Conservation (phyloP, 176 grass and related monocot species). For the Aegilops sharonensis region DNA sequence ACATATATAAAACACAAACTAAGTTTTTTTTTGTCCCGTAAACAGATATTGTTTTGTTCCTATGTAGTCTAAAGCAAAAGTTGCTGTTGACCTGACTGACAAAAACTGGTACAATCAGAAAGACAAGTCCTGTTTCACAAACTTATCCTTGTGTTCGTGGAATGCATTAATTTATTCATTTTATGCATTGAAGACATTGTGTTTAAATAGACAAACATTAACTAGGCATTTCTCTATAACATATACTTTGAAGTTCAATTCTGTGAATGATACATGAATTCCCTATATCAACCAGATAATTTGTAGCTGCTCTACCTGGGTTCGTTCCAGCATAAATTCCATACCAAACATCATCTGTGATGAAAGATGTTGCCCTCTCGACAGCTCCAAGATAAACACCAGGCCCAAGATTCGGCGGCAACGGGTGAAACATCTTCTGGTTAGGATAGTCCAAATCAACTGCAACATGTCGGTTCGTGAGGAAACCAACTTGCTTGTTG, state of each 20-base stretch:
- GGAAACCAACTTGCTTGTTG: slow-evolving; percentile 96
- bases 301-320: slow-evolving; percentile 70
- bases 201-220: background rate
- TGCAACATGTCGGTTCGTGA: slow-evolving; percentile 91
- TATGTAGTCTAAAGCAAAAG: background rate
- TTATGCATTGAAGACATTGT: background rate
- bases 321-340: slow-evolving; percentile 97
- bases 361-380: slow-evolving; percentile 96
- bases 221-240: background rate
- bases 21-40: background rate
- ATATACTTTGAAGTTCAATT: background rate
- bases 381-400: slow-evolving; percentile 99
- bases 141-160: background rate
- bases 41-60: background rate
- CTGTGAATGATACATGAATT: slow-evolving; percentile 8
- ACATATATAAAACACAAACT: background rate
- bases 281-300: slow-evolving; percentile 28
- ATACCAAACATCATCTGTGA: slow-evolving; percentile 99
- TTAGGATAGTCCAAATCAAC: slow-evolving; percentile 98
- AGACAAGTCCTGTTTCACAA: background rate
- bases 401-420: slow-evolving; percentile 95
- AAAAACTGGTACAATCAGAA: background rate
- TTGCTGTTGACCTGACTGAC: background rate
- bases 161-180: background rate
- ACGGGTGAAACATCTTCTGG: slow-evolving; percentile 99